These are phyloP conservation scores for Eustoma russellianum DNA, from an alignment of 257 asterid species.

Conservation along the genomic window DNA sequence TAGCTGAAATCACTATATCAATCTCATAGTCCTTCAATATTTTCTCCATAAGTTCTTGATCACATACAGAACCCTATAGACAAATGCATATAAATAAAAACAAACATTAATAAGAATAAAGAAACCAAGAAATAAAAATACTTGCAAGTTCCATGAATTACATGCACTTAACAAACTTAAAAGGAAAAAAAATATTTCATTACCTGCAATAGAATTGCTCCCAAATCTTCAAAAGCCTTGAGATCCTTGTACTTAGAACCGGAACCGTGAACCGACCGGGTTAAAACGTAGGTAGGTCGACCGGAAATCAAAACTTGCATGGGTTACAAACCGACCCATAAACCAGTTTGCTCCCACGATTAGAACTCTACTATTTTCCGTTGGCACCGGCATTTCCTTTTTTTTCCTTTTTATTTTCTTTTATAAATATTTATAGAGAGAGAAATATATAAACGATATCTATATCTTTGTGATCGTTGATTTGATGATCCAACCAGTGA, in stretches of 20 bases:
- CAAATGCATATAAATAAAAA: neutral
- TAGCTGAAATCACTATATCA: slow-evolving; percentile 27
- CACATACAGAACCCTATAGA: slow-evolving; percentile 21
- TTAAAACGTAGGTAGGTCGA: slow-evolving; percentile 14
- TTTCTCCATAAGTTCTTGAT: slow-evolving; percentile 21
- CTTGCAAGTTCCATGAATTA: neutral
- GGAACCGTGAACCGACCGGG: slow-evolving; percentile 10
- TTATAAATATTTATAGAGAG: too few species aligned
- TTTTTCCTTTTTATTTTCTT: neutral
- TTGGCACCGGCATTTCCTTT: neutral
- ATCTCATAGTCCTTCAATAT: slow-evolving; percentile 18
- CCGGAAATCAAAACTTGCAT: slow-evolving; percentile 23
- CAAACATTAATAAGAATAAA: neutral
- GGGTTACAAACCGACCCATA: slow-evolving; percentile 20
- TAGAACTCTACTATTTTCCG: slow-evolving; percentile 14
- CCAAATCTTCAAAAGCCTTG: slow-evolving; percentile 20
- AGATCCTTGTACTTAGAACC: slow-evolving; percentile 9
- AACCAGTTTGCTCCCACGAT: slow-evolving; percentile 28
- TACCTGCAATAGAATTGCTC: slow-evolving; percentile 24
- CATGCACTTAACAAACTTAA: neutral
- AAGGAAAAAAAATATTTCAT: too few species aligned
- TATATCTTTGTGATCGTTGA: neutral
- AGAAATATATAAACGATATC: neutral
- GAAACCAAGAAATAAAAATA: neutral
- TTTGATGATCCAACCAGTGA: neutral